Evolutionary conservation across 768 basidiomycete genomes (phyloP).

Genomic region (Lactarius deliciosus): DNA sequence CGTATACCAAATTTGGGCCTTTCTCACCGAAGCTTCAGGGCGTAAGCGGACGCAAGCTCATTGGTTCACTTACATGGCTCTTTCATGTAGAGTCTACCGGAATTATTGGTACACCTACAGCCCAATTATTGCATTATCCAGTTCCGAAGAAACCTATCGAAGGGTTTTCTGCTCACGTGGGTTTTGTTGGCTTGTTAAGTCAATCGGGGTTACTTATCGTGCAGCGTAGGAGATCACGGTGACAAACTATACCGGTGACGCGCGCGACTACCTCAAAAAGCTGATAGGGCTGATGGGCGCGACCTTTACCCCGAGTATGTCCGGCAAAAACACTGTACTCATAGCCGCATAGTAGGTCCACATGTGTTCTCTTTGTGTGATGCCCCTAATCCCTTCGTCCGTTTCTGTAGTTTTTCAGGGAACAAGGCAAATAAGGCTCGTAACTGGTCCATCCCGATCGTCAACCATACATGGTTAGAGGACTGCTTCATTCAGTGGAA

Average conservation of each 20-base stretch:
- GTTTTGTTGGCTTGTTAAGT: conserved; percentile 33
- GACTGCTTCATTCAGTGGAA: conserved; percentile 86
- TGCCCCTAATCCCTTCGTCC: conserved; percentile 3
- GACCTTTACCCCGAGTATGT: conserved; percentile 80
- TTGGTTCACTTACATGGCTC: conserved; percentile 83
- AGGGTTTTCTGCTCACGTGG: conserved; percentile 60
- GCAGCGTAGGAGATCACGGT: conserved; percentile 66
- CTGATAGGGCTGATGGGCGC: conserved; percentile 77
- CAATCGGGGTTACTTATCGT: conserved; percentile 2
- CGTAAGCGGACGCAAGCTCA: conserved; percentile 51
- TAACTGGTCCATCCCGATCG: conserved; percentile 80
- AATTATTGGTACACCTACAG: conserved; percentile 58
- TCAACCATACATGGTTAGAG: conserved; percentile 91
- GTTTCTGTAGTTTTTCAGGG: conserved; percentile 30
- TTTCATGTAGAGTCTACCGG: conserved; percentile 73
- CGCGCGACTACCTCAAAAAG: conserved; percentile 85
- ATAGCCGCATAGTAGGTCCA: conserved; percentile 77
- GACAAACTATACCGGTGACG: conserved; percentile 85
- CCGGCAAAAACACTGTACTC: conserved; percentile 70
- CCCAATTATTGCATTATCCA: conserved; percentile 85
- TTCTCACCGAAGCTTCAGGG: conserved; percentile 47
- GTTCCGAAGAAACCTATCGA: conserved; percentile 60
- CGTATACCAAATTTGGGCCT: background rate
- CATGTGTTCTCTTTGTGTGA: background rate
- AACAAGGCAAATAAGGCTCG: conserved; percentile 70